Evolutionary conservation across 768 basidiomycete species (phyloP), one percentile per base, ranked within the genome.

Genomic region (Tricholoma saponaceum): DNA sequence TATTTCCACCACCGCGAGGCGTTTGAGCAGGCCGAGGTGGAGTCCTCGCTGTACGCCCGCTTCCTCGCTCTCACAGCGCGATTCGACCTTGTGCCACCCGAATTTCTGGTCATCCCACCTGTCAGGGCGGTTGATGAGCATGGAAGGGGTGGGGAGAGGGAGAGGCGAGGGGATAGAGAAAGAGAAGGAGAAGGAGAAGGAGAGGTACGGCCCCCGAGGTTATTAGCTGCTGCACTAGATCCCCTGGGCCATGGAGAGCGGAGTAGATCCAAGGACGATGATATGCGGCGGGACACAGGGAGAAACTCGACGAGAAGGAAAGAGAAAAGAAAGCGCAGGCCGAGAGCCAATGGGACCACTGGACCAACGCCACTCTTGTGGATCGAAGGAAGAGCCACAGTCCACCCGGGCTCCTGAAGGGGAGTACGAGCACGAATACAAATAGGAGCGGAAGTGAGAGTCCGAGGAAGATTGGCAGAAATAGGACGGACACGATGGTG

Each of bases 1-100:
- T 98, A 94, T 77, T 95, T 89, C 74, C 92, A 94, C 69, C 94
- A 96, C 71, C 87, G 92, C 61, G 94, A 95, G 68, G 84, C 85
- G 0, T 96, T 96, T 69, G 89, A 92, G 63, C 89, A 92, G 68
- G 89, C 89, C 28, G 93, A 95, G 73, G 91, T 86, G 5, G 95
- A 97, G 72, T 92, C 89, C 6, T 90, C 90, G 0, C 78, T 97
- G 2, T 95, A 96, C 67, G 87, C 89, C 33, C 88, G 95, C 64
- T 96, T 96, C 77, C 81, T 95, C 56, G 87, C 87, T 10, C 83
- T 96, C 57, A 89, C 89, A 7, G 78, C 81, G 58, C 84, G 84
- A 67, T 95, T 89, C 73, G 85, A 88, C 58, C 78, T 97, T 46
- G 92, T 96, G 0, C 89, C 90, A 0, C 65, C 80, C 22, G 91